Evolutionary conservation across 345 rosid species (phyloP).

Genomic region (Carallia brachiata): DNA sequence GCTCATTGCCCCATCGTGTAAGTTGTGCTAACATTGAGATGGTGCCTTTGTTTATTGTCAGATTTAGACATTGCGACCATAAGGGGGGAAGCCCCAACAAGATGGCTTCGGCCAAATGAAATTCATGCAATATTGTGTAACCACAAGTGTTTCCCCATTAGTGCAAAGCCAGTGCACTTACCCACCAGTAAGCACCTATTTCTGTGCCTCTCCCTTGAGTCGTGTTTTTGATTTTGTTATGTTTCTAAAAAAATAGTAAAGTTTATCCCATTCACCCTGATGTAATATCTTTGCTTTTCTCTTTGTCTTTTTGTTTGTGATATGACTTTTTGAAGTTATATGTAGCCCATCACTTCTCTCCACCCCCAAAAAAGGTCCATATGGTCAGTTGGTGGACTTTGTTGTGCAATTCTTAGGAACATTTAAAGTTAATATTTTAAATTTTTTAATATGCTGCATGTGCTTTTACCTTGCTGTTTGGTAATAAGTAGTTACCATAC

Average conservation of each 20-base stretch:
- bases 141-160: constrained; percentile 59
- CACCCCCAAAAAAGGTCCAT: background rate
- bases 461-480: background rate
- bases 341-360: background rate
- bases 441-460: background rate
- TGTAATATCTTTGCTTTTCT: background rate
- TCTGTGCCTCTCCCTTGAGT: background rate
- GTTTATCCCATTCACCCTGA: background rate
- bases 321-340: background rate
- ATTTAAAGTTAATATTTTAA: background rate
- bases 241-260: background rate
- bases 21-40: background rate
- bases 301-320: background rate
- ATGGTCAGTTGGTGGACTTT: background rate
- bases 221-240: background rate
- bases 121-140: constrained; percentile 82
- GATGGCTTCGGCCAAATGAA: constrained; percentile 99
- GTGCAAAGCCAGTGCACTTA: constrained; percentile 79
- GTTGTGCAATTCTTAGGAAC: background rate
- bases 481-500: background rate
- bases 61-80: constrained; percentile 72
- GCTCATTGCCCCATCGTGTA: background rate
- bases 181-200: constrained; percentile 58
- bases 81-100: constrained; percentile 68
- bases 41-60: constrained; percentile 30